phyloP scores from a whole-genome alignment of 768 basidiomycete species.

The Strobilomyces dryophilus region DNA sequence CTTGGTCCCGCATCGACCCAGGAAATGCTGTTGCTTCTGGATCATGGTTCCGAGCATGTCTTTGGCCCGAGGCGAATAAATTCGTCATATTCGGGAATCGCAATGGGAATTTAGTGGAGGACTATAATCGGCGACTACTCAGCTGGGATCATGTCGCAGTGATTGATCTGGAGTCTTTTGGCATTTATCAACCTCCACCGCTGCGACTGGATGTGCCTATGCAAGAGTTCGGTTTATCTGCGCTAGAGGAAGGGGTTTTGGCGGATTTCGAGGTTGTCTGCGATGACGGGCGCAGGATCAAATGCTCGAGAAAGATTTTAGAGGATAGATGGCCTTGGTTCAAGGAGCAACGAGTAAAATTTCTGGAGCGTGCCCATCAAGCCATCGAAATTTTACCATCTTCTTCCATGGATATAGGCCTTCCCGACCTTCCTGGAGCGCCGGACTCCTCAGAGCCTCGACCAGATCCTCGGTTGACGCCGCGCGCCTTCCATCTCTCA shows the following conservation, averaged over 20 bases:
- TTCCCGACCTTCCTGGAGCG: constrained; percentile 58
- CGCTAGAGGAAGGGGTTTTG: constrained; percentile 75
- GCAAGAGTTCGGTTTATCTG: constrained; percentile 81
- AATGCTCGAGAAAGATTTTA: constrained; percentile 79
- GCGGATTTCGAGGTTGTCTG: constrained; percentile 92
- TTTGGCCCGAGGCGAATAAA: constrained; percentile 81
- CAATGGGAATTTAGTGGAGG: constrained; percentile 82
- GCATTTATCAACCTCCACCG: constrained; percentile 86
- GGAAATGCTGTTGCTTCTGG: constrained; percentile 82
- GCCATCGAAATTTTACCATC: constrained; percentile 57
- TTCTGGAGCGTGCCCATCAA: constrained; percentile 53
- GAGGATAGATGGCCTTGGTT: constrained; percentile 98
- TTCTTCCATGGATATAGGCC: constrained; percentile 56
- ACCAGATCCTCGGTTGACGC: constrained; percentile 76
- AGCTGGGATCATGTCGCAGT: constrained; percentile 92
- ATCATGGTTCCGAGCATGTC: constrained; percentile 91
- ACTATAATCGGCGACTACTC: constrained; percentile 86
- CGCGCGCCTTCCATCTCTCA: constrained; percentile 74
- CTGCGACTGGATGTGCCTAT: constrained; percentile 62
- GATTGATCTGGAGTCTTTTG: constrained; percentile 90
- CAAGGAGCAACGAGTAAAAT: constrained; percentile 58
- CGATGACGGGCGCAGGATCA: constrained; percentile 81
- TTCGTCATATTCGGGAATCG: constrained; percentile 91
- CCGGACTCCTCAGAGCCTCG: constrained; percentile 46
- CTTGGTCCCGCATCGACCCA: constrained; percentile 86